phyloP scores from a whole-genome alignment of 2,329 filamentous ascomycete species.

The Epichloe hybrida region DNA sequence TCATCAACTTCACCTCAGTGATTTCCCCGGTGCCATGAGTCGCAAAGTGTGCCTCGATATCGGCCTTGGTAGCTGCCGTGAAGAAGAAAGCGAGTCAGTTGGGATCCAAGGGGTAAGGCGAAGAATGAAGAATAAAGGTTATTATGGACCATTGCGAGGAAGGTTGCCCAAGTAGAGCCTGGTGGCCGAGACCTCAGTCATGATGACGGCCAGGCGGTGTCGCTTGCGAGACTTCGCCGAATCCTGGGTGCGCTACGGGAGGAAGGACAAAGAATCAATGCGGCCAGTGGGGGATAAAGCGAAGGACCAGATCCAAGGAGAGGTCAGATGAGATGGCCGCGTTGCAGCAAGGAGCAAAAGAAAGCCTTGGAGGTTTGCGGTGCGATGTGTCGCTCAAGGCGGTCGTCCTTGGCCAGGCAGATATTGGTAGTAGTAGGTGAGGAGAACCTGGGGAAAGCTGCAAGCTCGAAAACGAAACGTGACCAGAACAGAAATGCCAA shows the following conservation, averaged over 20 bases:
- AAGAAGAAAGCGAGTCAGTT: conserved; percentile 28
- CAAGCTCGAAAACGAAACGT: conserved; percentile 1
- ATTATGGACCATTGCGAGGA: conserved; percentile 69
- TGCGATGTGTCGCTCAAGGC: background rate
- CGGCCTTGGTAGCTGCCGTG: conserved; percentile 78
- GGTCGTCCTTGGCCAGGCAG: background rate
- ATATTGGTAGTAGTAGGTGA: background rate
- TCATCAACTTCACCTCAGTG: conserved; percentile 99
- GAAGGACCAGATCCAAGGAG: conserved; percentile 2
- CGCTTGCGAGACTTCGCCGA: background rate
- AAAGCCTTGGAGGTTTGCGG: background rate
- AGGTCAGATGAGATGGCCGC: background rate
- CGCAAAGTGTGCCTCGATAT: conserved; percentile 91
- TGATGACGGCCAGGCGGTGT: conserved; percentile 23
- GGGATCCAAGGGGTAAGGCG: conserved; percentile 13
- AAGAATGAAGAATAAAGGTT: conserved; percentile 8
- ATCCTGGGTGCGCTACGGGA: conserved; percentile 2
- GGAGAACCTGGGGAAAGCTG: conserved; percentile 3
- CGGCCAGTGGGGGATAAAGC: background rate
- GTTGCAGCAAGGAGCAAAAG: background rate
- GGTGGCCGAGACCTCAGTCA: conserved; percentile 83
- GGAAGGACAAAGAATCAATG: background rate
- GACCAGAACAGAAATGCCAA: conserved; percentile 1
- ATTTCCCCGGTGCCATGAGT: conserved; percentile 95
- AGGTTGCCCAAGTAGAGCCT: conserved; percentile 96